These are phyloP conservation scores for Aspergillus diversus DNA, from an alignment of 495 filamentous ascomycete species.

Conservation along the genomic window DNA sequence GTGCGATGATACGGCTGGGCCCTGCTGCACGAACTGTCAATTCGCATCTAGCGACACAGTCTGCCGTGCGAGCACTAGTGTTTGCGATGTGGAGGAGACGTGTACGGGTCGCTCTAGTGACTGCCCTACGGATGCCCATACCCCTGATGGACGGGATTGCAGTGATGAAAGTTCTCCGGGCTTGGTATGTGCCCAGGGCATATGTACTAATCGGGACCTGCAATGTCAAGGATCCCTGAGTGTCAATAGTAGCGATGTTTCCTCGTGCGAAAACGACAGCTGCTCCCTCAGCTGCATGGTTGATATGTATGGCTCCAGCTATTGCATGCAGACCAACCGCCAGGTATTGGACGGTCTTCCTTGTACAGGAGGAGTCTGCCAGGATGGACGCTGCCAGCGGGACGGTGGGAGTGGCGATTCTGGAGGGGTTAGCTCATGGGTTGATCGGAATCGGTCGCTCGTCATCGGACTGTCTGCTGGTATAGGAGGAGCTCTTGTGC, in stretches of 20 bases:
- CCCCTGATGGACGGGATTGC: conserved; percentile 67
- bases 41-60: conserved; percentile 63
- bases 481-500: conserved; percentile 63
- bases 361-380: conserved; percentile 74
- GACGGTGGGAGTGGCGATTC: conserved; percentile 41
- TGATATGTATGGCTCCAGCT: conserved; percentile 49
- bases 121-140: conserved; percentile 69
- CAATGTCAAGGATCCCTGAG: conserved; percentile 16
- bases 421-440: conserved; percentile 63
- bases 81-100: conserved; percentile 76
- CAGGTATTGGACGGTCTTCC: conserved; percentile 85
- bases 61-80: conserved; percentile 72
- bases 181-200: conserved; percentile 77
- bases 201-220: conserved; percentile 81
- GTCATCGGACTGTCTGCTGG: conserved; percentile 67
- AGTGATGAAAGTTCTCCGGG: conserved; percentile 39
- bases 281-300: conserved; percentile 74
- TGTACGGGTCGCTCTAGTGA: conserved; percentile 68
- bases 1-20: conserved; percentile 80
- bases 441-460: conserved; percentile 63
- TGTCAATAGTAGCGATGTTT: conserved; percentile 4
- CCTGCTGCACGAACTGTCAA: conserved; percentile 77
- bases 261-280: conserved; percentile 60
- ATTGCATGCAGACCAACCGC: conserved; percentile 75
- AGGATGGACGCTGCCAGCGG: conserved; percentile 62